Conservation (phyloP, 768 basidiomycete genomes). For the Holtermannia corniformis region DNA sequence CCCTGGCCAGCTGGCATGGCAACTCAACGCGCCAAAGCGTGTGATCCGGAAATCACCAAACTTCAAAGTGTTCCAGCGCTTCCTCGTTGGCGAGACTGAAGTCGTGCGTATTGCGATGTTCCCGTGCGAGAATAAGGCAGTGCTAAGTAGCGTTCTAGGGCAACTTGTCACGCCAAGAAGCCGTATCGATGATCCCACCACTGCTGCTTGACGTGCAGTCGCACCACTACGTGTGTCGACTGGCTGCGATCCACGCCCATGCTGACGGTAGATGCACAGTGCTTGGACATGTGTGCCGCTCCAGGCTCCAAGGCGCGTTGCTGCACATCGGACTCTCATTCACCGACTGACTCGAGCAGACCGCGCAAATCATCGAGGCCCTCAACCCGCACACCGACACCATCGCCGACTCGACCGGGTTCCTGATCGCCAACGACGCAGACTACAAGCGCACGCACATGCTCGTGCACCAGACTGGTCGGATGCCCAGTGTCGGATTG, state of each 20-base stretch:
- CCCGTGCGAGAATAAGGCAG: not conserved
- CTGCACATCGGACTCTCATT: not conserved
- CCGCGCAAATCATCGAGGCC: constrained; percentile 91
- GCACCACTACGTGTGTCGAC: constrained; percentile 54
- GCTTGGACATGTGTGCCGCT: constrained; percentile 94
- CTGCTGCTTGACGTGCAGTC: constrained; percentile 89
- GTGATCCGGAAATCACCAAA: constrained; percentile 75
- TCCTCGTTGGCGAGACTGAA: constrained; percentile 95
- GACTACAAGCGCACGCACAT: constrained; percentile 91
- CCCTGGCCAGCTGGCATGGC: constrained; percentile 91
- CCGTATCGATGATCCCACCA: constrained; percentile 98
- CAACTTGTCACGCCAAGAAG: constrained; percentile 91
- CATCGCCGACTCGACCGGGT: constrained; percentile 60
- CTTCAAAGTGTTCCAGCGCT: constrained; percentile 90
- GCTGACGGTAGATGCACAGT: constrained; percentile 9
- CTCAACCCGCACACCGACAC: constrained; percentile 62
- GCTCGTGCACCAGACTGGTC: constrained; percentile 92
- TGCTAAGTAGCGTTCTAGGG: constrained; percentile 50
- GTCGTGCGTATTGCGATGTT: constrained; percentile 53
- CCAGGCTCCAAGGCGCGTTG: constrained; percentile 79
- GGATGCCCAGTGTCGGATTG: constrained; percentile 80
- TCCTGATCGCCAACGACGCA: constrained; percentile 90
- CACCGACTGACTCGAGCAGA: constrained; percentile 45
- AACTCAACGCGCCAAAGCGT: constrained; percentile 82
- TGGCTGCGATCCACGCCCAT: not conserved